Conservation (phyloP, 2,329 filamentous ascomycete genomes). For the Calonectria pauciramosa region DNA sequence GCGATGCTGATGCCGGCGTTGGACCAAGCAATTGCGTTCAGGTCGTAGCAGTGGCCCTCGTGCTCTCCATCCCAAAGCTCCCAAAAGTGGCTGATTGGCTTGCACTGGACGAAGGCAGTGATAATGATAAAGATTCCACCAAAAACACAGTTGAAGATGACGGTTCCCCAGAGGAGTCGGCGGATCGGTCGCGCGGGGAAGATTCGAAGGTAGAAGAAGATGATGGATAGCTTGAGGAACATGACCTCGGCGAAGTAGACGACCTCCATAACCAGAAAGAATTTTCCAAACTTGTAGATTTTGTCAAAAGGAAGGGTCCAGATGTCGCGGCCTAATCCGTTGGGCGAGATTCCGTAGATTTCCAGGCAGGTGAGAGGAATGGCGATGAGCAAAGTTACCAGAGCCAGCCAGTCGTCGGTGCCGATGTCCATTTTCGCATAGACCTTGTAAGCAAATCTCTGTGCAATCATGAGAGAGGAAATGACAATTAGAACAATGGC, state of each 20-base stretch:
- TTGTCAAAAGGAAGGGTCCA: constrained; percentile 60
- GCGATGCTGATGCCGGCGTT: constrained; percentile 64
- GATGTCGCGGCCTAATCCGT: constrained; percentile 65
- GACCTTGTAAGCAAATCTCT: constrained; percentile 57
- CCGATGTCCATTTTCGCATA: constrained; percentile 52
- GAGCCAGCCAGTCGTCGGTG: constrained; percentile 55
- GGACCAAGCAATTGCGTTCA: constrained; percentile 50
- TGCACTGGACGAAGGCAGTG: constrained; percentile 62
- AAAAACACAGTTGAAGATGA: constrained; percentile 55
- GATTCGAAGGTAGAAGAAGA: constrained; percentile 69
- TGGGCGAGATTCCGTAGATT: constrained; percentile 47
- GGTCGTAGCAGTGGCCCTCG: constrained; percentile 62
- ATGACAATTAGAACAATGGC: constrained; percentile 51
- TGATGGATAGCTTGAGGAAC: constrained; percentile 64
- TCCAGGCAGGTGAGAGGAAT: constrained; percentile 51
- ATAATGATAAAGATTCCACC: constrained; percentile 58
- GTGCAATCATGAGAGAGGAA: constrained; percentile 55
- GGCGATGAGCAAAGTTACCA: constrained; percentile 44
- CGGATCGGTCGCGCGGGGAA: constrained; percentile 60
- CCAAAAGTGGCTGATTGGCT: constrained; percentile 68
- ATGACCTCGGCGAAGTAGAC: constrained; percentile 63
- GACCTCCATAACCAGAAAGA: constrained; percentile 58
- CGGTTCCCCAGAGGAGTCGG: constrained; percentile 56
- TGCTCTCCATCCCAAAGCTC: constrained; percentile 63
- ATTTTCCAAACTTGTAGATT: constrained; percentile 59